Base-by-base conservation (phyloP, 345 rosid genomes). In the Eucalyptus brandiana region DNA sequence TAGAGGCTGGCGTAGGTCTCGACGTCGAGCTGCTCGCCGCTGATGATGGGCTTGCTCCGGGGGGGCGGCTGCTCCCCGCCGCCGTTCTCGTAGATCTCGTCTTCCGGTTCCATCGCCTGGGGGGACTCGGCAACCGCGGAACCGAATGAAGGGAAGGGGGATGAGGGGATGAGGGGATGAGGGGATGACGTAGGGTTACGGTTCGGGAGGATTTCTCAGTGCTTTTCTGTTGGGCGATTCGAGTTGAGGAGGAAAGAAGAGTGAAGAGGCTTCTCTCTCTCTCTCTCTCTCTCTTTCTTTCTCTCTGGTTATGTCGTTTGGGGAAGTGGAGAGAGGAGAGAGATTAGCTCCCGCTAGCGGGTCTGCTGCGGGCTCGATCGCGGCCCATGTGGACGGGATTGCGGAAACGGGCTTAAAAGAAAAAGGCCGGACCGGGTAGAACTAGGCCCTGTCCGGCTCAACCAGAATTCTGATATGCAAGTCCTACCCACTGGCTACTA, bases 1-100 rank as follows among this genome's bases (percentile, higher is more conserved):
- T 98, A 97, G 6, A 96, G 95, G 86, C 97, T 94, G 24, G 99
- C 98, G 89, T 98, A 97, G 32, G 98, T 97, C 89, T 98, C 99
- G 94, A 98, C 90, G 89, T 98, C 99, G 65, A 98, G 95, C 86
- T 92, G 97, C 90, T 98, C 99, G 37, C 99, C 96, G 87, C 97
- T 93, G n/a, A 95, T 95, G 80, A 96, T 91, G 16, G 97, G 96
- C 87, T 95, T 90, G 87, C 85, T 93, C 47, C 92, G 95, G 58
- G 90, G 86, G 28, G 94, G 86, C 28, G 94, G 86, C 28, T 91
- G 98, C n/a, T 88, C 91, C 42, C 97, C 97, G 90, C 89, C 89
- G 91, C 89, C 89, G 51, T 90, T 90, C 89, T 81, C 91, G 91
- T 94, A 95, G 93, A 96, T 94, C 93, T 97, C 99, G 81, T 96